These are phyloP conservation scores for Heliamphora exappendiculata DNA, from an alignment of 148 eudicot species.

Conservation along the genomic window DNA sequence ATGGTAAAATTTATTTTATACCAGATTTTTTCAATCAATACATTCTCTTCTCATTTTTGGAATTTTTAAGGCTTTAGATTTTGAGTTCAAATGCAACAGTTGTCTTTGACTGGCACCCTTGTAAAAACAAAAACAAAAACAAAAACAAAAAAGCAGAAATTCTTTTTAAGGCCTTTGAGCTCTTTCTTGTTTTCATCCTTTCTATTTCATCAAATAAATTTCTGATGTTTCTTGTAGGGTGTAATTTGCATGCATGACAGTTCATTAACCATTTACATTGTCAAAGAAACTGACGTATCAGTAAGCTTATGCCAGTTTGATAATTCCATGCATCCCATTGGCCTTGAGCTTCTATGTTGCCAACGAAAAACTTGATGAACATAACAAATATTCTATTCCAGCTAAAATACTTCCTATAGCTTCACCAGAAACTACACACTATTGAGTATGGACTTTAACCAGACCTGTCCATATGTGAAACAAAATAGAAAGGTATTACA, in stretches of 20 bases:
- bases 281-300: neutral
- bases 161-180: neutral
- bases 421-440: neutral
- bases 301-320: neutral
- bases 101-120: neutral
- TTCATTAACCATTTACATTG: neutral
- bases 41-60: neutral
- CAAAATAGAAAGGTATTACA: neutral
- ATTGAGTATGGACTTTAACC: too few species aligned
- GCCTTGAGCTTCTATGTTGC: neutral
- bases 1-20: too few species aligned
- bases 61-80: neutral
- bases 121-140: too few species aligned
- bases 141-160: too few species aligned
- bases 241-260: too few species aligned
- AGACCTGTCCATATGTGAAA: too few species aligned
- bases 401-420: neutral
- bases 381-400: neutral
- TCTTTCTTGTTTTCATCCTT: neutral
- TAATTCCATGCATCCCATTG: neutral
- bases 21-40: too few species aligned
- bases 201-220: neutral
- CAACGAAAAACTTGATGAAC: neutral
- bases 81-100: neutral
- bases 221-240: too few species aligned